phyloP scores from a whole-genome alignment of 2,329 filamentous ascomycete species.

The Seiridium unicorne region DNA sequence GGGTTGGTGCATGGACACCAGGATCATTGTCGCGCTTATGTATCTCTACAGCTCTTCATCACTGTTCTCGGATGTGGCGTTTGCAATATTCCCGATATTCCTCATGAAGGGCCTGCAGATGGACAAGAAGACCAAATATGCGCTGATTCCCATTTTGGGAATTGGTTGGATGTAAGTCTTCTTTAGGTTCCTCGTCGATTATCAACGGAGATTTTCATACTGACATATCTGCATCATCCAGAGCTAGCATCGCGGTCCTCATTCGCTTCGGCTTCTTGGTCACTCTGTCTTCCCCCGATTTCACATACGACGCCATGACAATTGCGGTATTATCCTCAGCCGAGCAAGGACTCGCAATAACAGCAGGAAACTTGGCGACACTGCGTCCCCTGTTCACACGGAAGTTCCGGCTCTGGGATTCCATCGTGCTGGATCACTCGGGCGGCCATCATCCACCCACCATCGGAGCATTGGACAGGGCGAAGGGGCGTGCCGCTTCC shows the following conservation, averaged over 20 bases:
- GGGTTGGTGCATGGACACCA: conserved; percentile 21
- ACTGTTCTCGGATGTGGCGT: conserved; percentile 47
- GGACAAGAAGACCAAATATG: conserved; percentile 41
- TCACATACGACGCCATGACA: conserved; percentile 15
- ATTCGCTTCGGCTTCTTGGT: conserved; percentile 39
- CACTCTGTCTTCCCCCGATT: conserved; percentile 37
- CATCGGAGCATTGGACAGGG: not conserved
- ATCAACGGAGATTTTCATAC: not conserved
- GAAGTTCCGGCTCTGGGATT: not conserved
- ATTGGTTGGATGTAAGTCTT: conserved; percentile 39
- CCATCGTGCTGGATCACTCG: not conserved
- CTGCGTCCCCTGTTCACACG: conserved; percentile 37
- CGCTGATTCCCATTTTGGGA: conserved; percentile 44
- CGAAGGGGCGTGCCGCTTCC: not conserved
- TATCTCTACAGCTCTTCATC: conserved; percentile 44
- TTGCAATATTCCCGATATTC: conserved; percentile 47
- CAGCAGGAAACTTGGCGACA: conserved; percentile 44
- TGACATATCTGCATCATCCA: not conserved
- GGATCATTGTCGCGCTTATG: conserved; percentile 40
- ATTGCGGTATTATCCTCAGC: conserved; percentile 47
- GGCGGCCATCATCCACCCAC: not conserved
- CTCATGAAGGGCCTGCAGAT: conserved; percentile 48
- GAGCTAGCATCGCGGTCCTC: conserved; percentile 40
- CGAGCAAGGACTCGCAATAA: conserved; percentile 46
- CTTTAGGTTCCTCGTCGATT: not conserved